Conservation (phyloP, 306 rosid species). For the Glycyrrhiza uralensis region DNA sequence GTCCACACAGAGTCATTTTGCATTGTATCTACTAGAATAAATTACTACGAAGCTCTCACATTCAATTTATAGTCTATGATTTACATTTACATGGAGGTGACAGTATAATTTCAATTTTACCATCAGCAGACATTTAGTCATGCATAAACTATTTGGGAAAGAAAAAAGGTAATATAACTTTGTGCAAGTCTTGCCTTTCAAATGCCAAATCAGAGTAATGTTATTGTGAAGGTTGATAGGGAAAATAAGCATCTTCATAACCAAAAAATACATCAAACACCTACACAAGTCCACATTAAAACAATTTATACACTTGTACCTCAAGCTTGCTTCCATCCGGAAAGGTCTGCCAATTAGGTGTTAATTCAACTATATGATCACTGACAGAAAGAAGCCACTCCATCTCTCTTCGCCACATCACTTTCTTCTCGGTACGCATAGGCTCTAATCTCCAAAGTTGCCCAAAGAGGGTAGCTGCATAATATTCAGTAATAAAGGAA, state of each 20-base stretch:
- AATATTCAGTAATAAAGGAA: slow-evolving; percentile 3
- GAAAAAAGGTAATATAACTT: background rate
- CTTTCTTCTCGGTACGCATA: slow-evolving; percentile 50
- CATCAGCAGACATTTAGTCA: background rate
- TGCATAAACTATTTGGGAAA: background rate
- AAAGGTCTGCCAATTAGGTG: slow-evolving; percentile 77
- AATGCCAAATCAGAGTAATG: background rate
- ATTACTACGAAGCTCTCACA: background rate
- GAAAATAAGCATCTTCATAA: background rate
- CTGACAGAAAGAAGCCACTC: slow-evolving; percentile 83
- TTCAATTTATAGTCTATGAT: too few species aligned
- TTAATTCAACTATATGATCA: slow-evolving; percentile 77
- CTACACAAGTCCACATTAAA: background rate
- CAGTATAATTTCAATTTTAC: background rate
- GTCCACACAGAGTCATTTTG: background rate
- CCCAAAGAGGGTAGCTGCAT: slow-evolving; percentile 77
- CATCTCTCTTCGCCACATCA: slow-evolving; percentile 91
- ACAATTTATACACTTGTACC: slow-evolving; percentile 34
- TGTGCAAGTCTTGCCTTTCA: too few species aligned
- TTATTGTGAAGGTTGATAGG: background rate
- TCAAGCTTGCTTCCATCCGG: slow-evolving; percentile 87
- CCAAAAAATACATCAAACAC: background rate
- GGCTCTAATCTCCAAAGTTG: slow-evolving; percentile 93
- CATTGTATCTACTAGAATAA: background rate
- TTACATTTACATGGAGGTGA: too few species aligned